These are phyloP conservation scores for Pelargonium citronellum DNA, from an alignment of 441 rosid genomes.

Conservation along the genomic window DNA sequence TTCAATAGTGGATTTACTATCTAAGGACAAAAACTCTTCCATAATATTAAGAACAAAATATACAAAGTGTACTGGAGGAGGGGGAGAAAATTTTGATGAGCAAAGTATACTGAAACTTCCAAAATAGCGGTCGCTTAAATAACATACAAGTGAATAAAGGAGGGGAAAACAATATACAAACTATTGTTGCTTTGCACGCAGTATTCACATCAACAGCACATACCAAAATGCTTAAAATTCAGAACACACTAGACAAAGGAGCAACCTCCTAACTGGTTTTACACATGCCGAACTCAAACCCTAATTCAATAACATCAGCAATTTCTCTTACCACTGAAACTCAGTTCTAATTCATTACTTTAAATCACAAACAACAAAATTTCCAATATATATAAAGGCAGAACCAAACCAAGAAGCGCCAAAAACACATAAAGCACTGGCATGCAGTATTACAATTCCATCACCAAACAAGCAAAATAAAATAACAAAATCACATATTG, in stretches of 20 bases:
- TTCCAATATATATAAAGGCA: not conserved
- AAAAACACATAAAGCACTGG: not conserved
- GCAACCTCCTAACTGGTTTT: not conserved
- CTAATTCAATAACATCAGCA: not conserved
- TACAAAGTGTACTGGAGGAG: not conserved
- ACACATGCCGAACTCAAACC: not conserved
- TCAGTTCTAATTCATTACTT: too few relatives aligned
- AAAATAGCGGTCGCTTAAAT: not conserved
- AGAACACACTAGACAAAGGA: not conserved
- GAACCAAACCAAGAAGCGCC: not conserved
- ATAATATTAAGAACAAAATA: not conserved
- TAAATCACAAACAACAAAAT: too few relatives aligned
- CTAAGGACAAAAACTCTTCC: not conserved
- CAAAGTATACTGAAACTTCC: not conserved
- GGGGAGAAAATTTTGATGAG: slow-evolving; percentile 1
- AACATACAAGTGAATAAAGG: not conserved
- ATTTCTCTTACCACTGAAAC: too few relatives aligned
- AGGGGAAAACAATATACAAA: not conserved
- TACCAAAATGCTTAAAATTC: not conserved
- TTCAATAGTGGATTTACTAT: slow-evolving; percentile 8
- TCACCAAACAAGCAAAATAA: not conserved
- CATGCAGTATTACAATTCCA: not conserved
- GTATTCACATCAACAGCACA: not conserved
- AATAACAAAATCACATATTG: not conserved
- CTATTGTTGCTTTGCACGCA: not conserved